Evolutionary conservation across 768 basidiomycete species (phyloP).

Genomic region (Cubamyces sp.): DNA sequence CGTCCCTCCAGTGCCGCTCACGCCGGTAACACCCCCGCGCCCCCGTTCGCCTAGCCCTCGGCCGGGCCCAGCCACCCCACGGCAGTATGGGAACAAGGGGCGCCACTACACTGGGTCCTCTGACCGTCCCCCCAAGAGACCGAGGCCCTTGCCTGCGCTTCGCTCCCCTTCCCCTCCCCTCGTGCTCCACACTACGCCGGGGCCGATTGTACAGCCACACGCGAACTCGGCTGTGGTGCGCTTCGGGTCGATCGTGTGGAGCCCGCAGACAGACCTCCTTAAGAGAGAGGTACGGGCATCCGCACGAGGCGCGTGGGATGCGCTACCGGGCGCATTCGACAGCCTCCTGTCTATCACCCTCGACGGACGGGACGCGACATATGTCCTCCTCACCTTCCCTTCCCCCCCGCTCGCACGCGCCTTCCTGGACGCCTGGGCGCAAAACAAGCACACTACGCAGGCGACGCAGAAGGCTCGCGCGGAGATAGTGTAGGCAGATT

Average conservation of each 20-base stretch:
- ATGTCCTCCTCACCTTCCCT: not conserved
- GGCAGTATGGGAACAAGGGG: no score
- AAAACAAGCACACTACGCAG: not conserved
- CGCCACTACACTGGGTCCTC: no score
- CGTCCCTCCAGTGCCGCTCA: no score
- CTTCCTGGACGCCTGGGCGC: not conserved
- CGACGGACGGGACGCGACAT: not conserved
- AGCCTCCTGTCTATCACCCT: not conserved
- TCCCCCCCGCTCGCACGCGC: not conserved
- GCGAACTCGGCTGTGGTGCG: not conserved
- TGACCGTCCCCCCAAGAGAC: no score
- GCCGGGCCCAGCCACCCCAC: no score
- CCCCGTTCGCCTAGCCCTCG: no score
- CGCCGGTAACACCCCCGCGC: no score
- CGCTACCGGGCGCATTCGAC: not conserved
- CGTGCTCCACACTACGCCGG: no score
- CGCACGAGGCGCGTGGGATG: not conserved
- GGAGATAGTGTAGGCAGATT: not conserved
- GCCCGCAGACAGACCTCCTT: not conserved
- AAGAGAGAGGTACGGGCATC: not conserved
- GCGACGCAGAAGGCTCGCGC: not conserved
- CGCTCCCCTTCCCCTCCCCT: no score
- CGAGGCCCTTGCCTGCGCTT: no score
- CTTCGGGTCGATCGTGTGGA: not conserved
- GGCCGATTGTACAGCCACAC: no score